A percentile compares a stretch with the other conserved stretches of the same genome.
phyloP scores from a whole-genome alignment of 1,284 basidiomycete species.

The Ceratobasidium sp. region DNA sequence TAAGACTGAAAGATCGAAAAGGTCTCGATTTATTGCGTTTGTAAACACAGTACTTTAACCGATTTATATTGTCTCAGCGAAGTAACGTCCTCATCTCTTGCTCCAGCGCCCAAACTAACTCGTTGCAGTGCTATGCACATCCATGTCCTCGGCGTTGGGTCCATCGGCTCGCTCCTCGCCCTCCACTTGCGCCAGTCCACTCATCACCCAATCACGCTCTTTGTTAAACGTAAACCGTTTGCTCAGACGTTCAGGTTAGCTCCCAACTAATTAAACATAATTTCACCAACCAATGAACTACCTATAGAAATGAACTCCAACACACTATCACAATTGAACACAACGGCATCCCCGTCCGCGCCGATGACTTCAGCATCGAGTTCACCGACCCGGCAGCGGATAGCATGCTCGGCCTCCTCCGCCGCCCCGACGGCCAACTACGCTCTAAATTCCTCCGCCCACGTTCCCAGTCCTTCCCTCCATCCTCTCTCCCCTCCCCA shows the following conservation, averaged over 20 bases:
- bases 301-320: conserved; percentile 37
- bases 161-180: conserved; percentile 84
- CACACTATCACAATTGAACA: conserved; percentile 52
- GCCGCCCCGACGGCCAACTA: conserved; percentile 43
- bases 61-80: background rate
- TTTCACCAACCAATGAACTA: background rate
- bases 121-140: conserved; percentile 67
- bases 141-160: conserved; percentile 81
- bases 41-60: too few species aligned
- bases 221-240: conserved; percentile 67
- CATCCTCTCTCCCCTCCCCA: conserved; percentile 1
- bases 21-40: too few species aligned
- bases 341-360: conserved; percentile 63
- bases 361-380: conserved; percentile 47
- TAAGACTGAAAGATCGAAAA: too few species aligned
- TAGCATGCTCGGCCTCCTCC: conserved; percentile 28
- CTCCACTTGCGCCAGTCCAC: conserved; percentile 78
- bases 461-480: background rate
- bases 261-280: background rate
- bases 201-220: conserved; percentile 73
- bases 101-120: background rate
- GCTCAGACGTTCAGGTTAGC: conserved; percentile 55
- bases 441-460: conserved; percentile 39
- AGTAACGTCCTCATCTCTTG: conserved; percentile 2
- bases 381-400: conserved; percentile 41